Evolutionary conservation across 768 basidiomycete species (phyloP), one percentile per base, ranked within the genome.

Genomic region (Ramaria sp.): DNA sequence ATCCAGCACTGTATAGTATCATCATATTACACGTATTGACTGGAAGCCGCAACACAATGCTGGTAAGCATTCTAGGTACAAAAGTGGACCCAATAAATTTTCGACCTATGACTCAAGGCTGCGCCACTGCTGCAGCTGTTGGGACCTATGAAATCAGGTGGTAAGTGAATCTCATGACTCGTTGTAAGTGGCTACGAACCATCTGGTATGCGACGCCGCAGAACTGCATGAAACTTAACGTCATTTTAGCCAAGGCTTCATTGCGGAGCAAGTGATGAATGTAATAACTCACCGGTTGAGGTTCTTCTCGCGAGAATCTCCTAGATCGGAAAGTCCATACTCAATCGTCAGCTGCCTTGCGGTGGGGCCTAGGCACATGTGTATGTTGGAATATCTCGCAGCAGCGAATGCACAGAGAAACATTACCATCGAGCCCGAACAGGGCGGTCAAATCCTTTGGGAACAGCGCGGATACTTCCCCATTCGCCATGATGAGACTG

Each of bases 161-260:
- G 7, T 37, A 19, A 33, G 30, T 19, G 46, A 34, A 39, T n/a
- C 10, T 22, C 42, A 55, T 15, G 27, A 20, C 9, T 49, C 45
- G 3, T 17, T 13, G 13, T 17, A 24, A 53, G 17, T 13, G 19
- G 11, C 24, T 54, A 45, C 71, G 68, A 65, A 81, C 81, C 76
- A 79, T 72, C 67, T 78, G 78, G 63, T 80, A 82, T 60, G 70
- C 68, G n/a, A 81, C 73, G 5, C 80, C 80, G 58, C 74, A 77
- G 64, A 79, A 78, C 53, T 75, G 77, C 72, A 82, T 77, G 64
- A 83, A 73, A 31, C 67, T 57, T 43, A 22, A 22, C n/a, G 17
- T 22, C 13, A 12, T n/a, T 43, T n/a, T 43, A 43, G 45, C 45
- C 7, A 17, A 2, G 17, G 31, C 48, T 49, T 4, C 48, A 47